Base-by-base conservation (phyloP, 345 rosid genomes). In the Mangifera indica region DNA sequence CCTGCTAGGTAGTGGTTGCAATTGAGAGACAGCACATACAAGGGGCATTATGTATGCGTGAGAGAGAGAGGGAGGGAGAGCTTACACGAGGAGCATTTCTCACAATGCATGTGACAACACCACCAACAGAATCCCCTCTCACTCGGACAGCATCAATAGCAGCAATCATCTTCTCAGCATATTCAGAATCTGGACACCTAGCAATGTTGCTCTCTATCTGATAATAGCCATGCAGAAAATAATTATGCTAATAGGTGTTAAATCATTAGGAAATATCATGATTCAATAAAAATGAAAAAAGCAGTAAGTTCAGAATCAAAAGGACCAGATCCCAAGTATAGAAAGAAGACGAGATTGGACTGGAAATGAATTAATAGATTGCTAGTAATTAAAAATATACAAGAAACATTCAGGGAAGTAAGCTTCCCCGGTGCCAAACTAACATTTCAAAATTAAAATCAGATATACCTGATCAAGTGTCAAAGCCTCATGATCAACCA, bases 151-250 rank as follows among this genome's bases (percentile, higher is more conserved):
- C 85, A 77, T 95, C 99, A 48, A 95, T 88, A 0, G 98, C 93
- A 37, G 91, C 94, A 73, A 95, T 95, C 98, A 95, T 89, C 87
- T 95, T 92, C 80, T 95, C 91, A 0, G 99, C 99, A 80, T 89
- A 92, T 78, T 83, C 97, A 62, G 97, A 94, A 85, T 95, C 79
- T 66, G 99, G 99, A 81, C 99, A 95, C 76, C 98, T 91, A 25
- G 86, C 96, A 18, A 95, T 95, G 77, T 95, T 95, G 78, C 88
- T 87, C 81, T 95, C 99, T 70, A 95, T 82, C 99, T 95, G 87
- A 52, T 56, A 83, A 81, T n/a, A n/a, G 29, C 7, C 59, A 34
- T 55, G 29, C 42, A 70, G 14, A 59, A 57, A 48, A 54, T 15
- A 46, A 60, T 71, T 60, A 74, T 76, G 57, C 13, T 17, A 56